Evolutionary conservation across 1,284 basidiomycete species (phyloP), one percentile per base, ranked within the genome.

Genomic region (Ceratobasidium sp.): DNA sequence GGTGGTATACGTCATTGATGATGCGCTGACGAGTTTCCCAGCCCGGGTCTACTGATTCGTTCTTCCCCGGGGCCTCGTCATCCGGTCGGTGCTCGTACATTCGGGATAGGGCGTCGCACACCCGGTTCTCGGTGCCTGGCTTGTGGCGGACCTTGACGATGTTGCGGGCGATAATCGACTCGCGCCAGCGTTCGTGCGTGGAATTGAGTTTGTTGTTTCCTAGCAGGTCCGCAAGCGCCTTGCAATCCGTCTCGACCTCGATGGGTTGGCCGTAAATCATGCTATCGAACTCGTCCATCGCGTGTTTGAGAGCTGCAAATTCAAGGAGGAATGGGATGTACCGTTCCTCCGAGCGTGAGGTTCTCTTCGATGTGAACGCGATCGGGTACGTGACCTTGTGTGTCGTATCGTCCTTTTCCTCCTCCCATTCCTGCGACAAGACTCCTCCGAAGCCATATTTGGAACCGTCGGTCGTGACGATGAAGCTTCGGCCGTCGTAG

Each of bases 391-490:
- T 68, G 23, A 68, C 66, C 66, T 68, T 68, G 48, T 26, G 66
- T 12, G 38, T n/a, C 33, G 44, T n/a, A 20, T 26, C 23, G 23
- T 38, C 40, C 3, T 15, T 40, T 15, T 38, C 15, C 1, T 26
- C 33, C 33, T 67, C 62, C 56, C 61, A 78, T 38, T 75, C 75
- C 42, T 69, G 80, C 6, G 50, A 52, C 6, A 70, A 69, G 7
- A 84, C 81, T 2, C 81, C 85, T 0, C 82, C 85, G 78, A 86
- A 86, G 3, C 82, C 84, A 26, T 82, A 80, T 42, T 82, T 82
- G 2, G 82, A 85, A 0, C 84, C 84, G 64, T 86, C 85, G 0
- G 84, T 84, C 0, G 85, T 86, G 28, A 86, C 62, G 0, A 83
- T 82, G 80, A 86, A 87, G 3, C 81, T 80, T 0, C 82, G 79